Conservation (phyloP, 2,329 filamentous ascomycete genomes). For the Penicillium occitanis region DNA sequence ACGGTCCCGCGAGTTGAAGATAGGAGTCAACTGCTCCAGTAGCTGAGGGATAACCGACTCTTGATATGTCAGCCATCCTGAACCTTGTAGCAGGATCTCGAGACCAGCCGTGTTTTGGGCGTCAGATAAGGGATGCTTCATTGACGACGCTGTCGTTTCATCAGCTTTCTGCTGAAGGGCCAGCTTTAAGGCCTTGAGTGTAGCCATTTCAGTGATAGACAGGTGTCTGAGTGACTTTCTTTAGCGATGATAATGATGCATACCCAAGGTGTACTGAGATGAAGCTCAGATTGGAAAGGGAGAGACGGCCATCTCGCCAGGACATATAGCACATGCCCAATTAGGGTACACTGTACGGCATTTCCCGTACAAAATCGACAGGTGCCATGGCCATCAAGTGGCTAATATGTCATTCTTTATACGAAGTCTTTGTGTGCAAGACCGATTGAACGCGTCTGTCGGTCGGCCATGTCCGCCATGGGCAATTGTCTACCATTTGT, state of each 20-base stretch:
- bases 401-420: not conserved
- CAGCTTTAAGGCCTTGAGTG: not conserved
- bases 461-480: no score
- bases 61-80: not conserved
- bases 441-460: no score
- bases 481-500: not conserved
- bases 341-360: not conserved
- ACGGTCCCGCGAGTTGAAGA: constrained; percentile 43
- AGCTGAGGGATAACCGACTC: constrained; percentile 30
- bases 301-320: not conserved
- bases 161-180: not conserved
- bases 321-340: not conserved
- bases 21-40: constrained; percentile 40
- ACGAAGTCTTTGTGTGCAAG: not conserved
- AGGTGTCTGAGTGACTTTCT: not conserved
- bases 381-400: not conserved
- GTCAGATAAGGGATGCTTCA: not conserved
- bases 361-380: not conserved
- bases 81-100: not conserved
- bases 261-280: not conserved
- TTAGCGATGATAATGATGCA: constrained; percentile 28
- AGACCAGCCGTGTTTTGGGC: not conserved
- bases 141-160: not conserved
- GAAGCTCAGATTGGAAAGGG: not conserved
- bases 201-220: not conserved